These are phyloP conservation scores for Nasturtium officinale DNA, from an alignment of 345 rosid genomes.

Conservation along the genomic window DNA sequence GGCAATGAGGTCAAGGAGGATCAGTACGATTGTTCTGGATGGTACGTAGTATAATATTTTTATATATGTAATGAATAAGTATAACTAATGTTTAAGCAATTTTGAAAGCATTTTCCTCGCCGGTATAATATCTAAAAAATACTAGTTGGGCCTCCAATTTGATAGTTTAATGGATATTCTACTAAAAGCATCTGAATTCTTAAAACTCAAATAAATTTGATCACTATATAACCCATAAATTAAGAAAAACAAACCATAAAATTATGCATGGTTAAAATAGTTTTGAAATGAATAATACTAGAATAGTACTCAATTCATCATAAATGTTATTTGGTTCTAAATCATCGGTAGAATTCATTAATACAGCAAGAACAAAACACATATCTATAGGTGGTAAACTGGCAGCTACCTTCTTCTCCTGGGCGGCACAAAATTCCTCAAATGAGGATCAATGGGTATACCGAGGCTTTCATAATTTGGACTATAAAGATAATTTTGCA, in stretches of 20 bases:
- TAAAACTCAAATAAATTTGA: not conserved
- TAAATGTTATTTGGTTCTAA: not conserved
- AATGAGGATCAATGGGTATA: conserved; percentile 18
- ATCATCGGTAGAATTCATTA: not conserved
- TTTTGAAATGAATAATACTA: conserved; percentile 1
- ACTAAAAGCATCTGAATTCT: not conserved
- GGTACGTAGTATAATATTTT: not conserved
- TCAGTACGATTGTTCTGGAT: not conserved
- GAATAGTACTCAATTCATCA: not conserved
- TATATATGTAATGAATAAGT: not conserved
- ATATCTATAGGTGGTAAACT: no score
- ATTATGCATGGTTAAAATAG: not conserved
- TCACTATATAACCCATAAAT: not conserved
- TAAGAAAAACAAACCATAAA: not conserved
- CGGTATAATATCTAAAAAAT: no score
- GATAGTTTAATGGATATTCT: not conserved
- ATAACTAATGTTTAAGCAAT: not conserved
- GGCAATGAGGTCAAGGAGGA: not conserved
- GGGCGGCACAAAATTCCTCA: not conserved
- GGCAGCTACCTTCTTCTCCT: not conserved
- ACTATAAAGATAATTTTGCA: not conserved
- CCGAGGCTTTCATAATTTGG: conserved; percentile 16
- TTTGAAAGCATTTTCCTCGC: not conserved
- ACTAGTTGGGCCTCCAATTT: not conserved
- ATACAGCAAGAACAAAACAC: not conserved